Base-by-base conservation (phyloP, 805 yeast species). In the Kodamaea neixiangensis region DNA sequence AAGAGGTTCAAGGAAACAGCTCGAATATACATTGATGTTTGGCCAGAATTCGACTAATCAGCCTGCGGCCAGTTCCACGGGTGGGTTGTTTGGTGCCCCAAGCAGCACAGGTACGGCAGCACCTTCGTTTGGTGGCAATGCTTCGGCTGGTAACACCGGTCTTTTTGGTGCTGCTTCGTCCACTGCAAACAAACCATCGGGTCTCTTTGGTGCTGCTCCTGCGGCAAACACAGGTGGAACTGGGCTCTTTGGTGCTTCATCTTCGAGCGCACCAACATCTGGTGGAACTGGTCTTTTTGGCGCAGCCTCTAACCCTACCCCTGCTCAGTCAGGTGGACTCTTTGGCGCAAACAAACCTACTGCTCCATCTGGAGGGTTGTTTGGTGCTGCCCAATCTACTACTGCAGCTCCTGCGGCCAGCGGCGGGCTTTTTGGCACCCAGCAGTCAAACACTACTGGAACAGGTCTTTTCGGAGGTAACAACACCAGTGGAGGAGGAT, bases 31-130 rank as follows among this genome's bases (percentile, higher is more conserved):
- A 37, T 25, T 20, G 13, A 48, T 48, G 51, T 53, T 53, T 41
- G 53, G 55, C 18, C 49, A 44, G 37, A 47, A 47, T 22, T 40
- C 46, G 33, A 22, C 46, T 15, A 50, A 18, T 43, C 46, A 33
- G 44, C 18, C 44, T 22, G 44, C 33, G 15, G 37, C 35, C 5
- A 31, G 38, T 25, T 13, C 48, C 22, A 17, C 53, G 9, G 47
- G 43, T 14, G 37, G 49, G 5, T 40, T 42, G 40, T 44, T 52
- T 45, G 51, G 54, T 1, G 44, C 42, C 7, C 47, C 37, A 13
- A 42, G 33, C 51, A 37, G 11, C 50, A 39, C 35, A 11, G 39
- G 41, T 34, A 22, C 46, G 9, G 21, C 25, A 44, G 35, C 35
- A 2, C 25, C 45, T 9, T 39, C 34, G 14, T 47, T 47, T 47